Conservation (phyloP, 352 stramenopile species). For the Peronospora tabacina region DNA sequence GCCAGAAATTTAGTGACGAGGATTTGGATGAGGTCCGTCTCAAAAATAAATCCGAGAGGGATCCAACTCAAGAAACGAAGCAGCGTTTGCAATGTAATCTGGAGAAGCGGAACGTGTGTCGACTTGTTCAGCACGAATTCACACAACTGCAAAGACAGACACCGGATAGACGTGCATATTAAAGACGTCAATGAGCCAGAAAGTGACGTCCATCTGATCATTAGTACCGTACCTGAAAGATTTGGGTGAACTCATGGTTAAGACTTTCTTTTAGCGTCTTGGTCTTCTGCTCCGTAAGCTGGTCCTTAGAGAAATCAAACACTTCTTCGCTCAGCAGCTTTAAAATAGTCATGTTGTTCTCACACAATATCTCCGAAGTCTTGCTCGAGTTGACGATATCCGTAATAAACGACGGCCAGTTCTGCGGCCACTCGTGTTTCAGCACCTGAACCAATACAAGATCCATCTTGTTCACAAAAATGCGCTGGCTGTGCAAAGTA, state of each 20-base stretch:
- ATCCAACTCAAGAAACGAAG: slow-evolving; percentile 98
- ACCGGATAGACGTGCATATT: neutral
- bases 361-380: slow-evolving; percentile 95
- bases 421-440: slow-evolving; percentile 99
- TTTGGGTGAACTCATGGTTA: slow-evolving; percentile 97
- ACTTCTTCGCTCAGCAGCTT: slow-evolving; percentile 98
- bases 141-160: slow-evolving; percentile 74
- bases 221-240: slow-evolving; percentile 79
- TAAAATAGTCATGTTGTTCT: slow-evolving; percentile 99
- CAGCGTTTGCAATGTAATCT: slow-evolving; percentile 95
- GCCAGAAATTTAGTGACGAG: slow-evolving; percentile 96
- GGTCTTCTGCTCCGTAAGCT: slow-evolving; percentile 97
- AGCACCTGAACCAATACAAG: slow-evolving; percentile 96
- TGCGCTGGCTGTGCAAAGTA: slow-evolving; percentile 80
- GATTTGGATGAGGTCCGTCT: slow-evolving; percentile 93
- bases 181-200: neutral
- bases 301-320: slow-evolving; percentile 98
- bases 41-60: slow-evolving; percentile 97
- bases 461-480: slow-evolving; percentile 95
- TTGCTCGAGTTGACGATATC: slow-evolving; percentile 92
- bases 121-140: slow-evolving; percentile 96
- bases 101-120: slow-evolving; percentile 88
- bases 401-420: slow-evolving; percentile 98
- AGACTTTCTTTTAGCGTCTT: slow-evolving; percentile 97
- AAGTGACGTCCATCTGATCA: neutral